Evolutionary conservation across 352 stramenopile species (phyloP).

Genomic region (Pythium brachiatum): DNA sequence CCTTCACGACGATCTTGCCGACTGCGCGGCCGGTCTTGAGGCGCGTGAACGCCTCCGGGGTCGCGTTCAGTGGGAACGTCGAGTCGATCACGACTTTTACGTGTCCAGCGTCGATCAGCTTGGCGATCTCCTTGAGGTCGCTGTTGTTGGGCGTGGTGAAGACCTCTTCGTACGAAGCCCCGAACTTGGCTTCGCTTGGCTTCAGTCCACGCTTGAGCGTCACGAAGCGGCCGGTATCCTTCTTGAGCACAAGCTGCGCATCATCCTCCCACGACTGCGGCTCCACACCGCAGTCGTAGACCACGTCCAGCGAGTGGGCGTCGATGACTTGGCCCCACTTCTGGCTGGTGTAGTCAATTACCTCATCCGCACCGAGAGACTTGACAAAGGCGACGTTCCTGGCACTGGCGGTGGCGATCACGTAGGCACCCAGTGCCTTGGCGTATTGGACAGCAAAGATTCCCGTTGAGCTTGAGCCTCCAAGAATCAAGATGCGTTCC

Average conservation of each 20-base stretch:
- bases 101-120: conserved; percentile 36
- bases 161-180: conserved; percentile 29
- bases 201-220: conserved; percentile 30
- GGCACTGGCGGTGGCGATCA: conserved; percentile 33
- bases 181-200: conserved; percentile 53
- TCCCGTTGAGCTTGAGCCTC: conserved; percentile 17
- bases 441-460: conserved; percentile 37
- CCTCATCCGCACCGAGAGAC: conserved; percentile 34
- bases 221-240: conserved; percentile 40
- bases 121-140: conserved; percentile 37
- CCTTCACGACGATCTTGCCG: conserved; percentile 33
- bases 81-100: conserved; percentile 36
- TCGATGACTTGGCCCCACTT: conserved; percentile 31
- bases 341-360: conserved; percentile 44
- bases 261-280: conserved; percentile 32
- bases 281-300: conserved; percentile 30
- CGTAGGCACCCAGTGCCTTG: conserved; percentile 21
- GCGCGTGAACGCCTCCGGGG: conserved; percentile 39
- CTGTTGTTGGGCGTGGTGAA: conserved; percentile 21
- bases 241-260: conserved; percentile 39
- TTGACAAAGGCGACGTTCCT: conserved; percentile 37
- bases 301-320: conserved; percentile 21
- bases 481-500: conserved; percentile 10
- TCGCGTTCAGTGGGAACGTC: conserved; percentile 42
- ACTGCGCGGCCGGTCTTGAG: conserved; percentile 43